Evolutionary conservation across 1,284 basidiomycete genomes (phyloP), one percentile per base, ranked within the genome.

Genomic region (Ceratobasidium papillatum): DNA sequence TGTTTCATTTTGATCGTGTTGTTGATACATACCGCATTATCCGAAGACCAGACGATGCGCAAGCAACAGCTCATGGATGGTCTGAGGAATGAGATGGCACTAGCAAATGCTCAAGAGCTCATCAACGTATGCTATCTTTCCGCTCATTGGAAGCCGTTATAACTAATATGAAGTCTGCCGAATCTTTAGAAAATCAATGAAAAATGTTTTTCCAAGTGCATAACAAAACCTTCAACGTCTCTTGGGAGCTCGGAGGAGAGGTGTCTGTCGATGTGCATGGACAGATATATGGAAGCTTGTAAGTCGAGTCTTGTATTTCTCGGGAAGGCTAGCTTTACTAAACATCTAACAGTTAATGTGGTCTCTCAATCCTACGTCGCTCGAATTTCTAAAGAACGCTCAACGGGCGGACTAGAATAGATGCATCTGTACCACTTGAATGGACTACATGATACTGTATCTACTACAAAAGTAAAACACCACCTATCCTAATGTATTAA

Each of bases 261-360:
- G 25, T 95, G 93, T 79, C 84, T 95, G 54, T 83, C 87, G 12
- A 85, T 88, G 74, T 95, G 94, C 80, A 85, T 94, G 79, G 92
- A 94, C 74, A 87, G 93, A 51, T 95, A 94, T 80, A 86, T 95
- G 84, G 92, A 94, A 82, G 91, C 92, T 64, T 94, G 93, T 94
- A 79, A 84, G 92, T 87, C 14, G 12, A n/a, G 43, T 77, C 62
- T 36, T 36, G 5, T 64, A 12, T 34, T 19, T 2, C 2, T 61
- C 12, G 30, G 2, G 49, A 47, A n/a, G 11, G 32, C 34, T 38
- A 38, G n/a, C 9, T 14, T 27, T 32, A 27, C 49, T 32, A 17
- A 14, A 36, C 52, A 30, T 25, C 8, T 5, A 25, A 49, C 27
- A 72, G 69, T 72, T 56, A 72, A 72, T 43, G 69, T 51, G 27